phyloP scores from a whole-genome alignment of 2,329 filamentous ascomycete genomes.

The Huntiella savannae region DNA sequence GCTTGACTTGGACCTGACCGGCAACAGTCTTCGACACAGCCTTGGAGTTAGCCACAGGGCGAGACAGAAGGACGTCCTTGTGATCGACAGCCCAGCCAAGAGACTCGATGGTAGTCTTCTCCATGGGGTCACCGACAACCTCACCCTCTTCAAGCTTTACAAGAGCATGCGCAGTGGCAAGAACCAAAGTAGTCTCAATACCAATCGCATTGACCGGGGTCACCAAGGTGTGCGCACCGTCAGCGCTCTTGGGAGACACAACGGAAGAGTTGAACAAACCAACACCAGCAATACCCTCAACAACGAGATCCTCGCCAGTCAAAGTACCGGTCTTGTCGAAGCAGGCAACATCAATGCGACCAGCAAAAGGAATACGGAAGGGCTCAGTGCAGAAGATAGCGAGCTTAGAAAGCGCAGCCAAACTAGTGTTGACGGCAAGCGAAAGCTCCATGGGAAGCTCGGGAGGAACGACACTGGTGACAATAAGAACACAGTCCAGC shows the following conservation, averaged over 20 bases:
- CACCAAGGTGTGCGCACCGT: conserved; percentile 70
- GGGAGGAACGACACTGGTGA: conserved; percentile 95
- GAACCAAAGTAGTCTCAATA: conserved; percentile 73
- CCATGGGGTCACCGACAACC: conserved; percentile 95
- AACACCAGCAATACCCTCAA: conserved; percentile 88
- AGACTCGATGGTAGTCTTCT: conserved; percentile 79
- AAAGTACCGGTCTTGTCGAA: conserved; percentile 98
- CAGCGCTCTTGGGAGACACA: conserved; percentile 45
- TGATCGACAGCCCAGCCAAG: conserved; percentile 85
- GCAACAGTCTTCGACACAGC: conserved; percentile 24
- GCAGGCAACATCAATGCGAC: conserved; percentile 86
- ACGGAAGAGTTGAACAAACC: conserved; percentile 45
- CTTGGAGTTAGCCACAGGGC: conserved; percentile 28
- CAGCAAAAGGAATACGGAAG: conserved; percentile 92
- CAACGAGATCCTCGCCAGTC: conserved; percentile 89
- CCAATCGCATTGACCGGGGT: conserved; percentile 50
- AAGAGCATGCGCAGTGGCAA: conserved; percentile 85
- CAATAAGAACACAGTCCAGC: conserved; percentile 89
- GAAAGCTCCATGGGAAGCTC: conserved; percentile 97
- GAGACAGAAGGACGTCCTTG: conserved; percentile 66
- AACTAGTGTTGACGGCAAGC: conserved; percentile 89
- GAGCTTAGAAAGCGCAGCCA: conserved; percentile 82
- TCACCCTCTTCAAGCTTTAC: conserved; percentile 95
- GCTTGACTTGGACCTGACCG: conserved; percentile 81
- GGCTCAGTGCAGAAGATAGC: conserved; percentile 98